phyloP scores from a whole-genome alignment of 768 basidiomycete genomes.

The Kwoniella sp. region DNA sequence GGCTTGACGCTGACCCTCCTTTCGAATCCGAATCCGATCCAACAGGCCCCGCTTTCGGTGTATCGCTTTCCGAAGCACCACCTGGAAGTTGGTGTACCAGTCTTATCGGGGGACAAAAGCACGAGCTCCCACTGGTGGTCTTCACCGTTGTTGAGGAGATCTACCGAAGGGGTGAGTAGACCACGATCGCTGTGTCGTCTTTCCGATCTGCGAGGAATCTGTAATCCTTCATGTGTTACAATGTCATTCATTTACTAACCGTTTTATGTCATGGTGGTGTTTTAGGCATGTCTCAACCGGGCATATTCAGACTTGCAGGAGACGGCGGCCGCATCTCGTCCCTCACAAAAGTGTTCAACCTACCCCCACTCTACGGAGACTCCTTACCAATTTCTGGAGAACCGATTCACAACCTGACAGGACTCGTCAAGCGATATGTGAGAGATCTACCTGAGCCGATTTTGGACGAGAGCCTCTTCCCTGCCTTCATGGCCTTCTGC shows the following conservation, averaged over 20 bases:
- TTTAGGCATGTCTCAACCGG: conserved; percentile 46
- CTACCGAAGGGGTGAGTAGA: conserved; percentile 44
- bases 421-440: conserved; percentile 60
- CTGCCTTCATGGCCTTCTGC: conserved; percentile 60
- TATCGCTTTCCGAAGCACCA: conserved; percentile 38
- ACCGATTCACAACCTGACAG: conserved; percentile 48
- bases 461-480: conserved; percentile 59
- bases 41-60: conserved; percentile 46
- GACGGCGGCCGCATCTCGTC: conserved; percentile 42
- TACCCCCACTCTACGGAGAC: conserved; percentile 47
- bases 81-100: conserved; percentile 40
- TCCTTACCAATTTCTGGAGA: conserved; percentile 30
- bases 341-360: conserved; percentile 42
- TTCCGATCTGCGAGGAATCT: too few species aligned
- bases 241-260: too few species aligned
- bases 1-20: too few species aligned
- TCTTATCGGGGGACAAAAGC: conserved; percentile 44
- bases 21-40: too few species aligned
- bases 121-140: conserved; percentile 47
- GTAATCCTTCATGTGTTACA: too few species aligned
- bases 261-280: neutral
- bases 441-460: conserved; percentile 61
- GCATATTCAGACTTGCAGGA: conserved; percentile 50
- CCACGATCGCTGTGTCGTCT: too few species aligned
- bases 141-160: conserved; percentile 51